Conservation (phyloP, 371 early-diverging fungal species). For the Mucor circinelloides region DNA sequence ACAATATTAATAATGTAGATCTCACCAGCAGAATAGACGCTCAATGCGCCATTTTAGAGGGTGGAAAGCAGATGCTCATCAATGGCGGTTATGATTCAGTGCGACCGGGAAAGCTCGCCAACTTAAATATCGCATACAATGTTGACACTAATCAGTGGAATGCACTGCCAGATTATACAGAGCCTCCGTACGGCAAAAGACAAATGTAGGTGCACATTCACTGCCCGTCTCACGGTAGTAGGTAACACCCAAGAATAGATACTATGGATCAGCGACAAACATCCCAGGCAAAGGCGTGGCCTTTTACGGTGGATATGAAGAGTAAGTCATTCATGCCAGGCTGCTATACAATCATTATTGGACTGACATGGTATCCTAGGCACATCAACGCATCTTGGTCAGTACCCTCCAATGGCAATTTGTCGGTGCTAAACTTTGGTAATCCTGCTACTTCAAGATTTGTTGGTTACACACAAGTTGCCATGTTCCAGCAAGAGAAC, state of each 20-base stretch:
- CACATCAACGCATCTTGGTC: background rate
- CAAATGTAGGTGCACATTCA: background rate
- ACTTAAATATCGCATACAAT: background rate
- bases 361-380: background rate
- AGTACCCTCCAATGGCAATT: background rate
- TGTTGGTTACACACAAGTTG: background rate
- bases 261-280: background rate
- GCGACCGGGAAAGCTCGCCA: background rate
- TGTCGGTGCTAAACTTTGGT: background rate
- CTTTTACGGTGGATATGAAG: conserved; percentile 5
- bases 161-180: background rate
- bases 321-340: background rate
- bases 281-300: conserved; percentile 6
- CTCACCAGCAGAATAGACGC: background rate
- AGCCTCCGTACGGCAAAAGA: conserved; percentile 2
- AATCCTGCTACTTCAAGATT: background rate
- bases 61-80: background rate
- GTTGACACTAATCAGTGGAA: background rate
- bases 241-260: background rate
- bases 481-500: background rate
- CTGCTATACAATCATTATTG: background rate
- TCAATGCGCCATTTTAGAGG: background rate
- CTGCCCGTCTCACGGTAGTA: background rate
- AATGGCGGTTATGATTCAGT: background rate
- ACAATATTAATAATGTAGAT: background rate